Evolutionary conservation across 345 rosid species (phyloP).

Genomic region (Pistacia atlantica): DNA sequence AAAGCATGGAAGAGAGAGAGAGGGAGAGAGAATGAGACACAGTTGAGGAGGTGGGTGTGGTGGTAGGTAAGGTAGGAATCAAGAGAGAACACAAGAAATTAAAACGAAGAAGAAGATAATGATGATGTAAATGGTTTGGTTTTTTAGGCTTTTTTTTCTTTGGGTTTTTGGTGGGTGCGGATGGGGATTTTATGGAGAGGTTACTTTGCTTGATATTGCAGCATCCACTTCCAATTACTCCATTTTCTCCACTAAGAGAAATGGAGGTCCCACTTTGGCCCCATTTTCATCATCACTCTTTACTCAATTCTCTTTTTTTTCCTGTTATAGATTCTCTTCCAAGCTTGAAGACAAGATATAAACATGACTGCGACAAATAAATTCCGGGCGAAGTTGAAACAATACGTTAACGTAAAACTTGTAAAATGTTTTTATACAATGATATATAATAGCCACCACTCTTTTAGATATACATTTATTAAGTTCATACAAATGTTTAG

Average conservation of each 20-base stretch:
- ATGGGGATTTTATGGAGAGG: slow-evolving; percentile 30
- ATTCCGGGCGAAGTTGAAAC: no score
- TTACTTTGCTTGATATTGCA: slow-evolving; percentile 55
- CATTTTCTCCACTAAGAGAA: slow-evolving; percentile 36
- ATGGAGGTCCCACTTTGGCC: slow-evolving; percentile 37
- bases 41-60: slow-evolving; percentile 35
- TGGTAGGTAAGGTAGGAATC: slow-evolving; percentile 48
- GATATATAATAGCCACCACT: no score
- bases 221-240: slow-evolving; percentile 46
- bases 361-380: no score
- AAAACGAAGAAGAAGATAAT: slow-evolving; percentile 9
- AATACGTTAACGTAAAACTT: no score
- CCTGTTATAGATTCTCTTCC: slow-evolving; percentile 2
- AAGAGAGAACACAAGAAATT: slow-evolving; percentile 8
- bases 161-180: slow-evolving; percentile 31
- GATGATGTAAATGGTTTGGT: slow-evolving; percentile 22
- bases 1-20: slow-evolving; percentile 32
- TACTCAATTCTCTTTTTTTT: background rate
- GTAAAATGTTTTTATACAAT: no score
- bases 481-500: no score
- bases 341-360: slow-evolving; percentile 18
- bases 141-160: slow-evolving; percentile 3
- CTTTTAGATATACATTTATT: no score
- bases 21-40: slow-evolving; percentile 8
- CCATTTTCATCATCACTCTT: slow-evolving; percentile 24